Conservation (phyloP, 257 asterid species). For the Salvia miltiorrhiza region DNA sequence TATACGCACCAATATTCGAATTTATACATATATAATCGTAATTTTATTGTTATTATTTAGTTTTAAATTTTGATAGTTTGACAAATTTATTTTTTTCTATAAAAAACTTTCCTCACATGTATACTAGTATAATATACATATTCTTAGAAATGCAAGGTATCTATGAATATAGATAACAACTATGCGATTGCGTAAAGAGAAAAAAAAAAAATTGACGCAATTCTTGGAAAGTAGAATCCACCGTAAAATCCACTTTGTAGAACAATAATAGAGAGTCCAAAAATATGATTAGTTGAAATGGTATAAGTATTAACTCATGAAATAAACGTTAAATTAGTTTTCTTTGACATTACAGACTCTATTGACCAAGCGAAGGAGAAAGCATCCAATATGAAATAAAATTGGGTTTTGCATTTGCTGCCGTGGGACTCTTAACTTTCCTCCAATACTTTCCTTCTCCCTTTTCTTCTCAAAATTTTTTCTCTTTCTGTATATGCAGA, state of each 20-base stretch:
- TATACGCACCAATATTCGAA: too few species aligned
- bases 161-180: too few species aligned
- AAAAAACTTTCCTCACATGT: too few species aligned
- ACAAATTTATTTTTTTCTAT: too few species aligned
- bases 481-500: conserved; percentile 6
- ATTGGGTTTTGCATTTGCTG: not conserved
- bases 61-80: too few species aligned
- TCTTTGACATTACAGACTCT: not conserved
- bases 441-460: conserved; percentile 19
- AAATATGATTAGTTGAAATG: not conserved
- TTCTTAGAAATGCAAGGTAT: too few species aligned
- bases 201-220: not conserved
- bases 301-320: not conserved
- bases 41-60: too few species aligned
- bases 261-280: not conserved
- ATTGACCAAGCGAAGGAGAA: conserved; percentile 12
- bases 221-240: not conserved
- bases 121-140: too few species aligned
- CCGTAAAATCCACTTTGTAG: not conserved
- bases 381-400: not conserved
- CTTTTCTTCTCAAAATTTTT: not conserved
- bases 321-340: conserved; percentile 3
- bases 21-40: too few species aligned
- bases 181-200: too few species aligned
- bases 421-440: too few species aligned